phyloP scores from a whole-genome alignment of 2,329 filamentous ascomycete genomes.

The Colletotrichum plurivorum region DNA sequence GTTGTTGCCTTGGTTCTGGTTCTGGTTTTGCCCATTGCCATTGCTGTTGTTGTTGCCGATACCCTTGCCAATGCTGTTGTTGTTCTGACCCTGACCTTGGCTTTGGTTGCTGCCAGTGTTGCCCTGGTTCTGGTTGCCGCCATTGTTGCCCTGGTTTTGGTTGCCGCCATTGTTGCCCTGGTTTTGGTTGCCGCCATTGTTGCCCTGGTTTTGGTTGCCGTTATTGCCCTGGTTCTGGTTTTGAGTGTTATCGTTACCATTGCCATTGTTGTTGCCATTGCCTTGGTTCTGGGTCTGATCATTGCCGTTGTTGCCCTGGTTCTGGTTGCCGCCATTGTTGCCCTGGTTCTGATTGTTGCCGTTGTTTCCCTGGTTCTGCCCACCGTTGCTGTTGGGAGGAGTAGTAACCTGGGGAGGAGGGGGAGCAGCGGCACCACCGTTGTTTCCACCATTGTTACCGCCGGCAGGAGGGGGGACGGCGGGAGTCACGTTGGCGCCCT shows the following conservation, averaged over 20 bases:
- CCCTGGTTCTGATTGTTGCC: not conserved
- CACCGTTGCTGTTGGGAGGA: constrained; percentile 6
- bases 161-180: not conserved
- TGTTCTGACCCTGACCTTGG: not conserved
- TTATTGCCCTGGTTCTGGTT: not conserved
- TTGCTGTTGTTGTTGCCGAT: constrained; percentile 3
- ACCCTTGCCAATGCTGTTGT: not conserved
- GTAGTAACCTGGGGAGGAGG: constrained; percentile 19
- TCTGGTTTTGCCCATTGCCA: not conserved
- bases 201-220: constrained; percentile 6
- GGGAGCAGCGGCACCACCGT: constrained; percentile 10
- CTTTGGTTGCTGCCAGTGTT: not conserved
- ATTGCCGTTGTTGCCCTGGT: not conserved
- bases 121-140: not conserved
- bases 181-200: not conserved
- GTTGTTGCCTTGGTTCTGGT: not conserved
- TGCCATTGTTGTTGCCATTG: not conserved
- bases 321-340: not conserved
- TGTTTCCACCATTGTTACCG: constrained; percentile 1
- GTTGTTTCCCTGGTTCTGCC: not conserved
- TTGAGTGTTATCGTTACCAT: not conserved
- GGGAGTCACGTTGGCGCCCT: constrained; percentile 30
- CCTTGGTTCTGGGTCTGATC: constrained; percentile 4
- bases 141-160: not conserved
- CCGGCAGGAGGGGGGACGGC: constrained; percentile 1